Conservation (phyloP, 1,284 basidiomycete genomes). For the Phlebopus sp. region DNA sequence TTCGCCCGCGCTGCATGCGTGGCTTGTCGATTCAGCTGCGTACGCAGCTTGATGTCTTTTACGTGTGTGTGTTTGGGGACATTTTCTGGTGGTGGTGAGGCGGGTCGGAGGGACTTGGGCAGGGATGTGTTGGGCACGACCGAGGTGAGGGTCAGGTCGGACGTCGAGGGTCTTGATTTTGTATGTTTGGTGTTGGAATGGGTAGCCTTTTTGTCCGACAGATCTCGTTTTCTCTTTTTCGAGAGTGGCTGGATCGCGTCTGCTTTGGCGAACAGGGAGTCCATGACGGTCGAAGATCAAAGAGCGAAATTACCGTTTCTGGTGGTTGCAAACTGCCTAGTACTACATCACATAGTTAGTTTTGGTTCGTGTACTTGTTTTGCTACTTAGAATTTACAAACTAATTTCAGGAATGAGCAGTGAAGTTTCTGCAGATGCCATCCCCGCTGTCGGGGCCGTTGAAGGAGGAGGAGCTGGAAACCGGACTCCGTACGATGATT, state of each 20-base stretch:
- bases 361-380: no score
- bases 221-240: constrained; percentile 37
- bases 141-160: constrained; percentile 58
- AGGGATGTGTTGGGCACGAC: constrained; percentile 54
- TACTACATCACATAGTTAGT: no score
- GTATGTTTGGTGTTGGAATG: constrained; percentile 4
- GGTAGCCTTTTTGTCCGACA: constrained; percentile 16
- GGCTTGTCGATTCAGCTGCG: constrained; percentile 62
- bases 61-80: constrained; percentile 46
- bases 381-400: no score
- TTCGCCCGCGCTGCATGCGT: constrained; percentile 52
- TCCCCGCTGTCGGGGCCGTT: no score
- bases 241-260: constrained; percentile 52
- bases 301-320: no score
- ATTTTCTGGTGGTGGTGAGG: constrained; percentile 41
- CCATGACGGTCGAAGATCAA: no score
- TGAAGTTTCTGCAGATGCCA: no score
- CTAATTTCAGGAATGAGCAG: no score
- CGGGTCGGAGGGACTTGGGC: constrained; percentile 58
- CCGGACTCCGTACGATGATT: no score
- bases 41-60: constrained; percentile 75
- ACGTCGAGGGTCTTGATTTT: no score
- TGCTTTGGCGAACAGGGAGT: constrained; percentile 69
- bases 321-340: no score
- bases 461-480: no score